Conservation (phyloP, 2,329 filamentous ascomycete genomes). For the Aspergillus aculeatinus region DNA sequence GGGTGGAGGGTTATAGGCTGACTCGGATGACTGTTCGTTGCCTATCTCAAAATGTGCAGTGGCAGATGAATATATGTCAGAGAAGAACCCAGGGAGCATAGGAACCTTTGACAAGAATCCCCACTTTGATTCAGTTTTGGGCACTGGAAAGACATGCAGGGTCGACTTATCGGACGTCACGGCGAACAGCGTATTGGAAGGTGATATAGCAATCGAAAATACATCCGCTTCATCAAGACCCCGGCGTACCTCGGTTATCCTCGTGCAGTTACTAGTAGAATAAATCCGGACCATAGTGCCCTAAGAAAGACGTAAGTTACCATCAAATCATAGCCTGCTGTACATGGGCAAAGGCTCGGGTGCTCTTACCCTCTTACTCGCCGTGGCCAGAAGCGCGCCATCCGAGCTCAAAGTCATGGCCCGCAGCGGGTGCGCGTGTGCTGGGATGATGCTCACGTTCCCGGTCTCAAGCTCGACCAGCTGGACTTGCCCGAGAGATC, state of each 20-base stretch:
- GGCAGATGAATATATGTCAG: constrained; percentile 83
- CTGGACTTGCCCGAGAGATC: constrained; percentile 83
- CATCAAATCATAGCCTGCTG: constrained; percentile 15
- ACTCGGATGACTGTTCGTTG: constrained; percentile 59
- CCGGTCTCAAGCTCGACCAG: constrained; percentile 74
- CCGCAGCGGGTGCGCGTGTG: constrained; percentile 75
- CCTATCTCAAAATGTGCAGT: constrained; percentile 79
- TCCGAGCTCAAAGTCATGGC: constrained; percentile 78
- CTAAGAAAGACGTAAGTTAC: constrained; percentile 33
- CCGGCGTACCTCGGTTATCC: constrained; percentile 78
- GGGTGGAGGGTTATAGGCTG: constrained; percentile 46
- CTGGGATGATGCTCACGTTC: constrained; percentile 90
- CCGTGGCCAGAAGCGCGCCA: constrained; percentile 79
- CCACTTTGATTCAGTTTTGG: constrained; percentile 67
- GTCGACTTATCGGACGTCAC: constrained; percentile 97
- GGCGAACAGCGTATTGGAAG: constrained; percentile 74
- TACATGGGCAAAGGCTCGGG: neutral
- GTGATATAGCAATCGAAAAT: constrained; percentile 85
- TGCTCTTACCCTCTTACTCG: constrained; percentile 69
- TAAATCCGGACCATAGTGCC: constrained; percentile 89
- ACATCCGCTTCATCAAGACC: constrained; percentile 86
- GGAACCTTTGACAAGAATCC: constrained; percentile 81
- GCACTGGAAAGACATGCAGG: constrained; percentile 81
- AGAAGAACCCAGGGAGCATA: constrained; percentile 80
- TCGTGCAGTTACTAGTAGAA: constrained; percentile 74